Evolutionary conservation across 495 filamentous ascomycete species (phyloP), one percentile per base, ranked within the genome.

Genomic region (Astrocystis sublimbata): DNA sequence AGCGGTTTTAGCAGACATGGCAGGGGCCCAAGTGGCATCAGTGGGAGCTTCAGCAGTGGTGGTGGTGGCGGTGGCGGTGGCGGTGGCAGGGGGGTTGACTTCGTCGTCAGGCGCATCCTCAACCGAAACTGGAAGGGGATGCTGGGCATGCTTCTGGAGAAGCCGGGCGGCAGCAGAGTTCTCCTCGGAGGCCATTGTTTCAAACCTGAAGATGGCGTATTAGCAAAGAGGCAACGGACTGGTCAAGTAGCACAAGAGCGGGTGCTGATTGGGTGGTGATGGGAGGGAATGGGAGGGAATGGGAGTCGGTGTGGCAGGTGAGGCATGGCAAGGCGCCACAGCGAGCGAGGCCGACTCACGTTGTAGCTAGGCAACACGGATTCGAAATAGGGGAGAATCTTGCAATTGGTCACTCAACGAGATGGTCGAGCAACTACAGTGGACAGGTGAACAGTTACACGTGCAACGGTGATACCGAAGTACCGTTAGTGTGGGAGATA

Each of bases 31-130:
- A 17, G 70, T 70, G 36, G 81, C 58, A 42, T 73, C 72, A 36
- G 76, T 72, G 47, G 67, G 64, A 38, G 74, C 60, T 40, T n/a
- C n/a, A n/a, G n/a, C n/a, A n/a, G n/a, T n/a, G n/a, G n/a, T n/a
- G n/a, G n/a, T n/a, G n/a, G n/a, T n/a, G n/a, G n/a, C n/a, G n/a
- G n/a, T n/a, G n/a, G n/a, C n/a, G n/a, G 71, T 67, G 36, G 71
- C 31, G 12, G 74, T 28, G 12, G 60, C 41, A 35, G 51, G 68
- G 19, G 71, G 63, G 51, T 74, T 76, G 60, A 93, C 85, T n/a
- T 93, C 90, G 67, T 92, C 90, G 70, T 96, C 92, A 36, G 82
- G 76, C 19, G 81, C 85, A 19, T 97, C 92, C 74, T 96, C 92
- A 41, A 96, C 83, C 6, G 87, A 91, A 33, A 80, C 76, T 60